Evolutionary conservation across 257 asterid genomes (phyloP), one percentile per base, ranked within the genome.

Genomic region (Ocimum tenuiflorum): DNA sequence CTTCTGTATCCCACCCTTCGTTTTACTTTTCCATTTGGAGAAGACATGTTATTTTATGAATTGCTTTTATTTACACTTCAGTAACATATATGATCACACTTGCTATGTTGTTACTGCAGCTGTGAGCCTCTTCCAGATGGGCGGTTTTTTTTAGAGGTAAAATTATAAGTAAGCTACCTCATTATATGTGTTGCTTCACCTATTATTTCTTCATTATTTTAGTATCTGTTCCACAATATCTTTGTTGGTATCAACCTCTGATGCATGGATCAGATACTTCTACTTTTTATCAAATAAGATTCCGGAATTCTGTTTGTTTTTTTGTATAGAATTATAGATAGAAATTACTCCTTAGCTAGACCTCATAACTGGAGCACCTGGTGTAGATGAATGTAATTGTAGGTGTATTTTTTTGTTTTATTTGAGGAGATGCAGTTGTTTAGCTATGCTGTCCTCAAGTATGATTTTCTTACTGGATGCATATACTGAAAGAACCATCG

Each of bases 61-160:
- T 57, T 22, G 17, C 62, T 66, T 36, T 62, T 67, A 33, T 69
- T 49, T 49, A 70, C 52, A 63, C 70, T 31, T 57, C 68, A 58
- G 54, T 75, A 60, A 69, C 60, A 62, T 64, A 27, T 27, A 27
- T 27, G 31, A 67, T 58, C 63, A 75, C 63, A 75, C 59, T 51
- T 29, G 39, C 68, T 68, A 50, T 63, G 19, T 65, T 76, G 76
- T 73, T 75, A 76, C 64, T 85, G 88, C 85, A 94, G 99, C 63
- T 94, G 96, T 54, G 99, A 94, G 76, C 97, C 97, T 69, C 96
- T 94, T 75, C 95, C 97, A 56, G 99, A 94, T 77, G 97, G 97
- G 9, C 95, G 99, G 64, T 94, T 94, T 82, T 90, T 86, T 80
- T 80, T 94, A 50, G 97, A 94, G 99, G 99, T 94, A 76, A 73